These are phyloP conservation scores for Lachnellula willkommii DNA, from an alignment of 2,329 filamentous ascomycete species.

Conservation along the genomic window DNA sequence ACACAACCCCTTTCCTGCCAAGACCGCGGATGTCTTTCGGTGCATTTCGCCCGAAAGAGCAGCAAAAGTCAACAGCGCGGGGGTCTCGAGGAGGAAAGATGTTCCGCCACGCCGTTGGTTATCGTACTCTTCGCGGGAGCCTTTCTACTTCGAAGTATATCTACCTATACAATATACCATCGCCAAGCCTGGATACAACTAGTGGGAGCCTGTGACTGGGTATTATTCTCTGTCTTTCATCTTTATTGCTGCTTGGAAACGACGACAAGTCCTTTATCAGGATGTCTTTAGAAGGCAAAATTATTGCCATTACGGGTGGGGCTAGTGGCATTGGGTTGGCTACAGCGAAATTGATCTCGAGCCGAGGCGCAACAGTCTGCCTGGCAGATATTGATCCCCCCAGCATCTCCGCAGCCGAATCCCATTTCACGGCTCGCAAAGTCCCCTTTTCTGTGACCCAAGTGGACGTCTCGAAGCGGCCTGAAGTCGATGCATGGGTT, in stretches of 20 bases:
- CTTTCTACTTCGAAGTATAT: too few relatives aligned
- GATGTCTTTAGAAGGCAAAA: slow-evolving; percentile 38
- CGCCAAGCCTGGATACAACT: too few relatives aligned
- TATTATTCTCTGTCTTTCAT: too few relatives aligned
- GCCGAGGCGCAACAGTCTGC: slow-evolving; percentile 24
- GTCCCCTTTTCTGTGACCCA: slow-evolving; percentile 22
- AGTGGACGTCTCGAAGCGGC: slow-evolving; percentile 31
- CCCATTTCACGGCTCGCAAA: slow-evolving; percentile 29
- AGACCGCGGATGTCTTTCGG: too few relatives aligned
- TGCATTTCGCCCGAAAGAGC: too few relatives aligned
- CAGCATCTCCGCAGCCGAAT: slow-evolving; percentile 25
- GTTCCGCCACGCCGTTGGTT: neutral
- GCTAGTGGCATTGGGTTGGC: slow-evolving; percentile 73
- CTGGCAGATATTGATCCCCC: slow-evolving; percentile 19
- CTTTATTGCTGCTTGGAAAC: too few relatives aligned
- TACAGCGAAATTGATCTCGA: slow-evolving; percentile 49
- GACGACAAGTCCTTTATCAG: slow-evolving; percentile 2
- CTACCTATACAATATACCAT: too few relatives aligned
- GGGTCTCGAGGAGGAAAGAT: neutral
- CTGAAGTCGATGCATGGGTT: slow-evolving; percentile 36
- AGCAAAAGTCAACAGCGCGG: too few relatives aligned
- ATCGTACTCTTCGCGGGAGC: neutral
- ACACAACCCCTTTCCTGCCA: too few relatives aligned
- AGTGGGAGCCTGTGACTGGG: too few relatives aligned
- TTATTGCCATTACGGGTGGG: slow-evolving; percentile 72